Conservation (phyloP, 2,329 filamentous ascomycete genomes). For the Colletotrichum australisinense region DNA sequence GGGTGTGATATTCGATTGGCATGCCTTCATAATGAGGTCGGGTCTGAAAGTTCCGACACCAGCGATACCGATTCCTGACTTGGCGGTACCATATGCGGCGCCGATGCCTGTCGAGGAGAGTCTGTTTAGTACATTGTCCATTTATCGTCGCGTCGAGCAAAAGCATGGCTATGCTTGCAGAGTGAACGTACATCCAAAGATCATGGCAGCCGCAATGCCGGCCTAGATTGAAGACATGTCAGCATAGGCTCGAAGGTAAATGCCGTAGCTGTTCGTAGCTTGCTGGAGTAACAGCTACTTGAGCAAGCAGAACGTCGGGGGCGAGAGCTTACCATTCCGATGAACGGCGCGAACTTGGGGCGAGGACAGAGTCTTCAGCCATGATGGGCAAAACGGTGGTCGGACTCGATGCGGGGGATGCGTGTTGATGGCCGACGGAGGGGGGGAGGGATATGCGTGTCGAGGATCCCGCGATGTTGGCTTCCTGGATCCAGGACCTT, state of each 20-base stretch:
- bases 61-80: slow-evolving; percentile 88
- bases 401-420: slow-evolving; percentile 31
- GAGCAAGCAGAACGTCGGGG: slow-evolving; percentile 8
- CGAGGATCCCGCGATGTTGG: slow-evolving; percentile 33
- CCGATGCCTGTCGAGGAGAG: slow-evolving; percentile 63
- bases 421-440: slow-evolving; percentile 38
- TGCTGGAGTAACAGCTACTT: background rate
- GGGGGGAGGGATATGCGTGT: slow-evolving; percentile 29
- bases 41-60: slow-evolving; percentile 87
- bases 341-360: slow-evolving; percentile 87
- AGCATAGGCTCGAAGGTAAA: slow-evolving; percentile 36
- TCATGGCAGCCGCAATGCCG: slow-evolving; percentile 85
- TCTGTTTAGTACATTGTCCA: slow-evolving; percentile 20
- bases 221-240: slow-evolving; percentile 60
- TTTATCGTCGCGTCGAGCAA: slow-evolving; percentile 31
- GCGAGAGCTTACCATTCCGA: slow-evolving; percentile 79
- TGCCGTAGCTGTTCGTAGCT: slow-evolving; percentile 13
- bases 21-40: slow-evolving; percentile 91
- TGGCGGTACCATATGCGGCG: slow-evolving; percentile 88
- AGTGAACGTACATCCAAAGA: slow-evolving; percentile 77
- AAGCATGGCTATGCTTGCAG: slow-evolving; percentile 42
- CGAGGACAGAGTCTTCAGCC: slow-evolving; percentile 67
- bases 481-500: slow-evolving; percentile 35
- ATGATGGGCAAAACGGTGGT: slow-evolving; percentile 49
- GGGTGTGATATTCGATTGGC: slow-evolving; percentile 26